Conservation (phyloP, 1,284 basidiomycete genomes). For the Cyathus olla region DNA sequence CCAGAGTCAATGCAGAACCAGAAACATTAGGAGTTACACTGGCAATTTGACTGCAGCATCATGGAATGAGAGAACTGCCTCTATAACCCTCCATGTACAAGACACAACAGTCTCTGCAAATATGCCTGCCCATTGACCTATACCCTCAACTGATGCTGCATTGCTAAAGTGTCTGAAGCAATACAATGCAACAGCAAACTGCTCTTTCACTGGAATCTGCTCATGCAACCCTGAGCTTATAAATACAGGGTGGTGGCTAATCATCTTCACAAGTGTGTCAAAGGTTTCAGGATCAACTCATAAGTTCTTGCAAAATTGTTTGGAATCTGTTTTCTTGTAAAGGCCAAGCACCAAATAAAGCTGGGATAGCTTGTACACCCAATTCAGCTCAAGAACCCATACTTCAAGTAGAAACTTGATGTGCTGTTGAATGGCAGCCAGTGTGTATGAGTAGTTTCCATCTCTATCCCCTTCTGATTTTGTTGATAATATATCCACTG, state of each 20-base stretch:
- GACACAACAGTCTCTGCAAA: slow-evolving; percentile 30
- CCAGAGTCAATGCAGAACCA: no score
- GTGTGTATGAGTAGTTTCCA: no score
- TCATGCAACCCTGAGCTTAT: slow-evolving; percentile 31
- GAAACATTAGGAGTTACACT: no score
- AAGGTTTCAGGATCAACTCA: slow-evolving; percentile 24
- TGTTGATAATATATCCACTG: no score
- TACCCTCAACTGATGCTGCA: slow-evolving; percentile 27
- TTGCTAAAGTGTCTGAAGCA: slow-evolving; percentile 46
- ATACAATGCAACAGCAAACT: slow-evolving; percentile 42
- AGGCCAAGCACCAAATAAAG: slow-evolving; percentile 16
- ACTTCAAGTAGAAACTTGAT: slow-evolving; percentile 2
- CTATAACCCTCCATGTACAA: slow-evolving; percentile 22
- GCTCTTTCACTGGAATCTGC: slow-evolving; percentile 37
- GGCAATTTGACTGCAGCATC: no score
- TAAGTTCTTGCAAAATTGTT: no score
- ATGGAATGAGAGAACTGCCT: slow-evolving; percentile 13
- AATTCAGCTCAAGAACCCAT: slow-evolving; percentile 12
- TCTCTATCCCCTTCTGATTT: no score
- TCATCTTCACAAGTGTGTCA: slow-evolving; percentile 24
- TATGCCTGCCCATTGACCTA: slow-evolving; percentile 35
- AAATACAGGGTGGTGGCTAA: slow-evolving; percentile 33
- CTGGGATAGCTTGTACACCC: slow-evolving; percentile 10
- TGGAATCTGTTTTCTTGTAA: slow-evolving; percentile 13
- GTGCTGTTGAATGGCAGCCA: no score